A percentile compares a stretch with the other conserved stretches of the same genome.
These are phyloP conservation scores for Pythium volutum DNA, from an alignment of 352 stramenopile species.

Conservation along the genomic window DNA sequence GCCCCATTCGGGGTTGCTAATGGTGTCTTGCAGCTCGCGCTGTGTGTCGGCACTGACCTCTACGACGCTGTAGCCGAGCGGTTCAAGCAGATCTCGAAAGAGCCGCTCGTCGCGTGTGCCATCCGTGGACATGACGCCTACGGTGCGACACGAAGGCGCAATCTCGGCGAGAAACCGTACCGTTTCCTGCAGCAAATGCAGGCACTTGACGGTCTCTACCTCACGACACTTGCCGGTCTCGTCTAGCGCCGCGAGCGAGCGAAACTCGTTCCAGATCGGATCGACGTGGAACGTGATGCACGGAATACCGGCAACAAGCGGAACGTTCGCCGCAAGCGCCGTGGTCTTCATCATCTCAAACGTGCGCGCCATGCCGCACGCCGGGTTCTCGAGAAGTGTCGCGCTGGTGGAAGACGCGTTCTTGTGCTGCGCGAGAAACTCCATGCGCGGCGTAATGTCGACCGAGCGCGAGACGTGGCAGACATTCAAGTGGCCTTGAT, in stretches of 20 bases:
- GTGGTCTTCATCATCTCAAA: slow-evolving; percentile 37
- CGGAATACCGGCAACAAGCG: slow-evolving; percentile 38
- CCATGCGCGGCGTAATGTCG: slow-evolving; percentile 37
- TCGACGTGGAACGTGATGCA: slow-evolving; percentile 53
- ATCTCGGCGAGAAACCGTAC: slow-evolving; percentile 31
- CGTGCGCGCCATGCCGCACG: slow-evolving; percentile 44
- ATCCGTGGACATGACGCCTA: slow-evolving; percentile 48
- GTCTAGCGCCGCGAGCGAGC: slow-evolving; percentile 19
- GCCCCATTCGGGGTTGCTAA: slow-evolving; percentile 45
- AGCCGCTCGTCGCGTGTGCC: slow-evolving; percentile 36
- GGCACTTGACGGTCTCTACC: slow-evolving; percentile 24
- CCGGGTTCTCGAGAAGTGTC: slow-evolving; percentile 36
- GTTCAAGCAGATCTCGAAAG: slow-evolving; percentile 43
- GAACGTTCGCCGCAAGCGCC: slow-evolving; percentile 21
- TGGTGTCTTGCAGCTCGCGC: slow-evolving; percentile 46
- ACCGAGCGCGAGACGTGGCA: slow-evolving; percentile 44
- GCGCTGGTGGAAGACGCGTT: background rate
- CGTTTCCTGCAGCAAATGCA: slow-evolving; percentile 50
- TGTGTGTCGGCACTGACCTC: slow-evolving; percentile 35
- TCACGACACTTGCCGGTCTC: slow-evolving; percentile 6
- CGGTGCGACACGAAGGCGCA: slow-evolving; percentile 20
- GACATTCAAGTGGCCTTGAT: slow-evolving; percentile 49
- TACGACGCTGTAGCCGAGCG: slow-evolving; percentile 35
- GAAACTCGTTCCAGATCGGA: slow-evolving; percentile 44
- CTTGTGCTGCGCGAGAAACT: slow-evolving; percentile 31